Percentiles rank a stretch among this genome's conserved stretches.
These are phyloP conservation scores for Talaromyces sp. DNA, from an alignment of 2,329 filamentous ascomycete species.

Conservation along the genomic window DNA sequence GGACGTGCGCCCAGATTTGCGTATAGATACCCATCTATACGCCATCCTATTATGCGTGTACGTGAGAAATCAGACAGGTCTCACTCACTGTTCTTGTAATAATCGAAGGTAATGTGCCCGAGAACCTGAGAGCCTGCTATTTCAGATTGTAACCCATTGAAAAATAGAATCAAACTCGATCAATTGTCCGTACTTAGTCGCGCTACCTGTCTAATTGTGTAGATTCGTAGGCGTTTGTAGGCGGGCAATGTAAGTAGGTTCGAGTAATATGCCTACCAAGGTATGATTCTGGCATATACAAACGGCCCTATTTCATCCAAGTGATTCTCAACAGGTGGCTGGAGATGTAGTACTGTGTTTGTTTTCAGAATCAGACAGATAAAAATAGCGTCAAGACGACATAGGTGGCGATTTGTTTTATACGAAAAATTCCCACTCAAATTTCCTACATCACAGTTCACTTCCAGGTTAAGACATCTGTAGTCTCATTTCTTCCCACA, in stretches of 20 bases:
- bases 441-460: not conserved
- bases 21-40: not conserved
- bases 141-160: no score
- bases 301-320: not conserved
- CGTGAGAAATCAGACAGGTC: not conserved
- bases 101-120: no score
- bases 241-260: not conserved
- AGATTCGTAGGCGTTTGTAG: no score
- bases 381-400: not conserved
- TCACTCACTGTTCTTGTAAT: not conserved
- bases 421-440: not conserved
- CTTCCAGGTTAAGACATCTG: not conserved
- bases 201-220: no score
- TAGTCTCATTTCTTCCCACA: not conserved
- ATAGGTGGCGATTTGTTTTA: not conserved
- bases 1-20: no score
- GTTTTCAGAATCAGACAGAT: not conserved
- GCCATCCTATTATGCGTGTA: not conserved
- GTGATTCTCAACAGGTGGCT: not conserved
- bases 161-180: not conserved
- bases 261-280: not conserved
- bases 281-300: not conserved
- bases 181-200: no score
- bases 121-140: no score
- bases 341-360: not conserved